Evolutionary conservation across 306 rosid genomes (phyloP), one percentile per base, ranked within the genome.

Genomic region (Quercus glauca): DNA sequence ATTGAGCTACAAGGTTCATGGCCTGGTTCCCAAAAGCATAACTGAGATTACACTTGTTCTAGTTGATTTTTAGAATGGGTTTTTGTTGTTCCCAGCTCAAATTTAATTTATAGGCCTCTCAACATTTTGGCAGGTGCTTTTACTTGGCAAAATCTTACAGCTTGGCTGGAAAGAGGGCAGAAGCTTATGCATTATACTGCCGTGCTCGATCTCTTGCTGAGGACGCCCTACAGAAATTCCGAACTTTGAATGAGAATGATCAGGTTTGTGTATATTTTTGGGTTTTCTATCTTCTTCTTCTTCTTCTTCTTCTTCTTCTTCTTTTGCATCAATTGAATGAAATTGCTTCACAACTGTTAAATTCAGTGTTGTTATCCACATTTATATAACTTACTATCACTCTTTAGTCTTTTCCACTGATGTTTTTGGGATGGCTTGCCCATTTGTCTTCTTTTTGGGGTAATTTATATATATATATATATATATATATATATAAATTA

Each of bases 101-200:
- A 13, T 55, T 37, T n/a, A 55, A 35, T 21, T 79, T 49, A 71
- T 67, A n/a, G 28, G 57, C 70, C 23, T 60, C 57, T 73, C 25
- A 74, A 51, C n/a, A 58, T 49, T 69, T 87, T 43, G 67, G 69
- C 87, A 91, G 98, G 94, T 95, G 98, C 87, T 95, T 95, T 84
- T 95, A 91, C 86, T 88, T 95, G 69, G 97, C 94, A 49, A 90
- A 84, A 88, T 93, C 99, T 69, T 95, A 95, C 82, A 86, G 99
- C 85, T 75, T 86, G 87, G 98, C 99, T 85, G 93, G 91, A 78
- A 90, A 87, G 92, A 93, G 99, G 86, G 89, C 83, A 49, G 99
- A 95, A 87, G 99, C 98, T 17, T 91, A 95, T 88, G 93, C 87
- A 72, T 83, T 95, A 78, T 95, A 82, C 69, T 77, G 87, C 71